Evolutionary conservation across 768 basidiomycete species (phyloP).

Genomic region (Strobilomyces echinocephalus): DNA sequence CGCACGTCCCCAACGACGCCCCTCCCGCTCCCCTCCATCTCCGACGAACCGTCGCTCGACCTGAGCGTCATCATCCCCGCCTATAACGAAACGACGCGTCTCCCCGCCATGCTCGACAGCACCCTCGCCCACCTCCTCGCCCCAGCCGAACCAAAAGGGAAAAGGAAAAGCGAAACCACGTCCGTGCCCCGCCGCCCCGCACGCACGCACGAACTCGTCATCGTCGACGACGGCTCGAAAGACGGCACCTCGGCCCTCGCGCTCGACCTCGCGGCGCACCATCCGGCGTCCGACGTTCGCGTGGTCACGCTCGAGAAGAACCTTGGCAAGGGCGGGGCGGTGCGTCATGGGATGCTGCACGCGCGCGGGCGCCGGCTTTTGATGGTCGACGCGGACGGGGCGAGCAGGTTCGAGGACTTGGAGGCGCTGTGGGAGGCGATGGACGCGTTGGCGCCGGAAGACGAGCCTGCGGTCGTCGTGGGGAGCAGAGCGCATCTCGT

Average conservation of each 20-base stretch:
- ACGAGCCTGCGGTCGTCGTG: constrained; percentile 62
- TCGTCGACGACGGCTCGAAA: constrained; percentile 86
- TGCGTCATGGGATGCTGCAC: constrained; percentile 86
- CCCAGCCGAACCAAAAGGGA: background rate
- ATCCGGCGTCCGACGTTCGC: constrained; percentile 59
- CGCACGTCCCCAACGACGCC: constrained; percentile 48
- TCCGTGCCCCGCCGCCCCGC: constrained; percentile 23
- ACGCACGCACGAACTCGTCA: constrained; percentile 73
- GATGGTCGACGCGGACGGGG: constrained; percentile 95
- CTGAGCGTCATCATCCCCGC: constrained; percentile 86
- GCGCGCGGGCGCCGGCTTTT: constrained; percentile 72
- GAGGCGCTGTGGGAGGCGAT: constrained; percentile 73
- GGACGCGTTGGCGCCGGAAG: constrained; percentile 51
- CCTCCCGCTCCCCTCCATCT: constrained; percentile 50
- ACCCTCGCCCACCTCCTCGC: constrained; percentile 62
- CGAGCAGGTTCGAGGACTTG: constrained; percentile 81
- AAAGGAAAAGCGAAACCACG: too few relatives aligned
- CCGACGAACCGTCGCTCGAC: constrained; percentile 57
- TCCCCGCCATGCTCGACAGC: constrained; percentile 79
- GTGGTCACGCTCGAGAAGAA: constrained; percentile 78
- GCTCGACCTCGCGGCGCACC: constrained; percentile 55
- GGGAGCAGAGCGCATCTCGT: constrained; percentile 94
- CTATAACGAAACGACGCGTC: constrained; percentile 81
- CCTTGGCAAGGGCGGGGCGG: constrained; percentile 89
- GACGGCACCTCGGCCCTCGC: constrained; percentile 70